Conservation (phyloP, 208 protist genomes). For the Kentomonas sorsogonicus region DNA sequence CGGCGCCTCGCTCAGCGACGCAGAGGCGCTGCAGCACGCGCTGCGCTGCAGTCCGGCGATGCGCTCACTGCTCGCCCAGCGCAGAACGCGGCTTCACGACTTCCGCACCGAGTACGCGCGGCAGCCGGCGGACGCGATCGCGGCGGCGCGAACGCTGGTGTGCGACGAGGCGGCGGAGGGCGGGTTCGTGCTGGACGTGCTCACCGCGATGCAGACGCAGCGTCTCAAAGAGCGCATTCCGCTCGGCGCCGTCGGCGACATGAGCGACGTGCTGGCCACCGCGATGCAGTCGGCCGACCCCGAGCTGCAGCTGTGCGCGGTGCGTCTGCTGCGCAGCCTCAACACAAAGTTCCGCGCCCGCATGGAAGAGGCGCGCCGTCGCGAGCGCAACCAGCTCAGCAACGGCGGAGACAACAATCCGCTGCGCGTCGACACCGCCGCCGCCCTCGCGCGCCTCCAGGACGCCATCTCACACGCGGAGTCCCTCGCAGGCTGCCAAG, state of each 20-base stretch:
- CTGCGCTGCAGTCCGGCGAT: no score
- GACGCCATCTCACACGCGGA: slow-evolving; percentile 29
- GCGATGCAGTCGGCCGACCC: slow-evolving; percentile 42
- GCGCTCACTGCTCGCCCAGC: no score
- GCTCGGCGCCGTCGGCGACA: slow-evolving; percentile 34
- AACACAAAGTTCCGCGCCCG: slow-evolving; percentile 56
- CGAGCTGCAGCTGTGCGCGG: slow-evolving; percentile 32
- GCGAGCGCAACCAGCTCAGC: slow-evolving; percentile 34
- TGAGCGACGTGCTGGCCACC: slow-evolving; percentile 50
- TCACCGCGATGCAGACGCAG: slow-evolving; percentile 62
- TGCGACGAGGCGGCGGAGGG: slow-evolving; percentile 45
- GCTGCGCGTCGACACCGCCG: slow-evolving; percentile 22
- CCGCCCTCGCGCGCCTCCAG: slow-evolving; percentile 32
- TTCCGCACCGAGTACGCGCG: slow-evolving; percentile 20
- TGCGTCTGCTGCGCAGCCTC: slow-evolving; percentile 52
- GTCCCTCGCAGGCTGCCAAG: slow-evolving; percentile 34
- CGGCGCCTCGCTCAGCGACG: no score
- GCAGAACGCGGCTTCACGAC: no score
- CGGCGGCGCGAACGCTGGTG: slow-evolving; percentile 21
- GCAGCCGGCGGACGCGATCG: slow-evolving; percentile 29
- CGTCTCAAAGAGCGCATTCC: slow-evolving; percentile 67
- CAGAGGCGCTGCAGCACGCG: not conserved
- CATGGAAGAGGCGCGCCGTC: slow-evolving; percentile 40
- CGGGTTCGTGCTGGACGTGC: slow-evolving; percentile 61
- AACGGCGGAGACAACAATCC: slow-evolving; percentile 44